phyloP scores from a whole-genome alignment of 2,329 filamentous ascomycete species.

The Aaosphaeria arxii region DNA sequence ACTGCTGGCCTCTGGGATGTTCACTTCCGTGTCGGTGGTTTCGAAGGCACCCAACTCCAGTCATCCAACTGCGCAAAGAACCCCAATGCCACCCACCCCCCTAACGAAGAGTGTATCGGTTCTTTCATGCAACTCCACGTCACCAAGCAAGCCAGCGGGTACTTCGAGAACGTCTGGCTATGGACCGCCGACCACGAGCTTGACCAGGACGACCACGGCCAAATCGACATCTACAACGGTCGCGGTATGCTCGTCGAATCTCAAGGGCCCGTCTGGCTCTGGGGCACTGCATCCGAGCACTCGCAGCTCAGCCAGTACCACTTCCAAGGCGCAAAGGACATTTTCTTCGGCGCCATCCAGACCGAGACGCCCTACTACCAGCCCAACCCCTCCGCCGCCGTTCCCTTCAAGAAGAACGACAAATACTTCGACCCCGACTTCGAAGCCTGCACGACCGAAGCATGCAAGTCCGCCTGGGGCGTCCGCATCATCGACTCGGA shows the following conservation, averaged over 20 bases:
- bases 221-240: slow-evolving; percentile 84
- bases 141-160: slow-evolving; percentile 59
- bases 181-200: slow-evolving; percentile 92
- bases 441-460: slow-evolving; percentile 17
- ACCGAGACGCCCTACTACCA: slow-evolving; percentile 73
- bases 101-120: slow-evolving; percentile 68
- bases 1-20: slow-evolving; percentile 86
- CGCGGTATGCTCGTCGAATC: slow-evolving; percentile 80
- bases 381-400: slow-evolving; percentile 58
- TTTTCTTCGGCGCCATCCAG: slow-evolving; percentile 64
- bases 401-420: slow-evolving; percentile 53
- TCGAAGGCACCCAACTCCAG: slow-evolving; percentile 78
- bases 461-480: slow-evolving; percentile 45
- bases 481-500: slow-evolving; percentile 40
- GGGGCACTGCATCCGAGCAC: slow-evolving; percentile 65
- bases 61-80: slow-evolving; percentile 77
- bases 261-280: slow-evolving; percentile 73
- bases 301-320: slow-evolving; percentile 70
- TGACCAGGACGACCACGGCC: slow-evolving; percentile 66
- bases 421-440: slow-evolving; percentile 45
- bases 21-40: slow-evolving; percentile 90
- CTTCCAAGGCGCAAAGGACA: slow-evolving; percentile 56
- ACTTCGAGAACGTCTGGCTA: slow-evolving; percentile 87
- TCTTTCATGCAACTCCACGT: slow-evolving; percentile 64
- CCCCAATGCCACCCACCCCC: slow-evolving; percentile 58